Evolutionary conservation across 2,329 filamentous ascomycete genomes (phyloP).

Genomic region (Leptographium procerum): DNA sequence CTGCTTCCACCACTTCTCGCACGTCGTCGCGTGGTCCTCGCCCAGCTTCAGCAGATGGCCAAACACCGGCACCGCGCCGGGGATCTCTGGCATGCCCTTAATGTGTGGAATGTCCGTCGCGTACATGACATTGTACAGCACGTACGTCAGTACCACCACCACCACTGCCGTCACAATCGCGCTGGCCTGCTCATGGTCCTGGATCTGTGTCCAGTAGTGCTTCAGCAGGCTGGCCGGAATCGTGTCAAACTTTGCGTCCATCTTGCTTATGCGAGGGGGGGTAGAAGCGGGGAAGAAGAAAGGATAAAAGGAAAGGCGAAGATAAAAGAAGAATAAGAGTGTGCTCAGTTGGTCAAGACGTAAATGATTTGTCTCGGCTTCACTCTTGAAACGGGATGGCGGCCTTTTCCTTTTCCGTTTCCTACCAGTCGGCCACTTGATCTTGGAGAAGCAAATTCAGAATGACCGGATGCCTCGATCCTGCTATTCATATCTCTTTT

Average conservation of each 20-base stretch:
- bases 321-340: neutral
- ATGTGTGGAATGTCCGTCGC: constrained; percentile 47
- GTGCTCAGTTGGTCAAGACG: neutral
- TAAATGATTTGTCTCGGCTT: neutral
- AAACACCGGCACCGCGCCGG: constrained; percentile 46
- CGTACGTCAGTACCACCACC: constrained; percentile 5
- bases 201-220: constrained; percentile 7
- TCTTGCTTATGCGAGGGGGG: neutral
- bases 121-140: constrained; percentile 19
- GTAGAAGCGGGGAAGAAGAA: neutral
- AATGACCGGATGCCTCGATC: neutral
- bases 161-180: constrained; percentile 4
- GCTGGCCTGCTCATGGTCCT: constrained; percentile 8
- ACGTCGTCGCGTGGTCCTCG: constrained; percentile 41
- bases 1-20: constrained; percentile 45
- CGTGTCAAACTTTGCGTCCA: constrained; percentile 6
- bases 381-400: neutral
- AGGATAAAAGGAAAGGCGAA: too few relatives aligned
- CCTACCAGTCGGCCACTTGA: neutral
- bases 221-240: constrained; percentile 3
- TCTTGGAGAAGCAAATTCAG: neutral
- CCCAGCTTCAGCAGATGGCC: constrained; percentile 53
- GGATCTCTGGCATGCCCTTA: constrained; percentile 49
- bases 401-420: neutral
- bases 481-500: neutral